Percentiles rank a stretch among this genome's conserved stretches.
phyloP scores from a whole-genome alignment of 805 yeast species.

The Candida saitoana region DNA sequence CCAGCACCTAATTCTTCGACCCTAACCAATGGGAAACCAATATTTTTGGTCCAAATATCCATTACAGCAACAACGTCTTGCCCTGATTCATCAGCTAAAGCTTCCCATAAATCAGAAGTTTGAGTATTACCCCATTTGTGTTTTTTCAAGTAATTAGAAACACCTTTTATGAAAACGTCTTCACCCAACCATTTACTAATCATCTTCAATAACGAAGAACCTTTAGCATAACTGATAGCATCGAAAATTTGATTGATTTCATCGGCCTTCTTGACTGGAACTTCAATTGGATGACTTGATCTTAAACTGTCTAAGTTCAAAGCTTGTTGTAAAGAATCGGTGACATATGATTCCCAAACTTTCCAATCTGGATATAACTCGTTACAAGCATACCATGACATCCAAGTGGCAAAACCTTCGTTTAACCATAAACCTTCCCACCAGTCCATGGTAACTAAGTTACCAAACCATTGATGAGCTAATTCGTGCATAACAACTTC shows the following conservation, averaged over 20 bases:
- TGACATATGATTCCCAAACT: slow-evolving; percentile 80
- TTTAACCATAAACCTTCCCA: slow-evolving; percentile 90
- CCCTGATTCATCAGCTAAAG: slow-evolving; percentile 66
- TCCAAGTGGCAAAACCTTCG: slow-evolving; percentile 89
- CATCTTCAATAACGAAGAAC: slow-evolving; percentile 77
- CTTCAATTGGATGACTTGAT: slow-evolving; percentile 83
- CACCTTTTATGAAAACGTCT: slow-evolving; percentile 73
- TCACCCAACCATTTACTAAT: slow-evolving; percentile 76
- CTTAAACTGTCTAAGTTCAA: slow-evolving; percentile 72
- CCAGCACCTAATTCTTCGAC: slow-evolving; percentile 54
- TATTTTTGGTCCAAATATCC: slow-evolving; percentile 77
- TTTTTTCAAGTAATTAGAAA: slow-evolving; percentile 67
- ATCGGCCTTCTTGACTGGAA: slow-evolving; percentile 71
- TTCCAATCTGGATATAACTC: slow-evolving; percentile 79
- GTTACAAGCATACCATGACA: slow-evolving; percentile 83
- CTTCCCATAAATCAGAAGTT: slow-evolving; percentile 74
- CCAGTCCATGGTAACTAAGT: slow-evolving; percentile 87
- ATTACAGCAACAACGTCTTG: slow-evolving; percentile 67
- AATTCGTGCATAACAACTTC: slow-evolving; percentile 86
- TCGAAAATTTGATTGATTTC: slow-evolving; percentile 84
- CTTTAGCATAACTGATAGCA: slow-evolving; percentile 78
- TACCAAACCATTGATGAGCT: slow-evolving; percentile 92
- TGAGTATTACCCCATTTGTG: slow-evolving; percentile 76
- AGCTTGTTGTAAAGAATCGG: slow-evolving; percentile 72
- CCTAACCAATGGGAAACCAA: slow-evolving; percentile 71